Base-by-base conservation (phyloP, 371 early-diverging fungal species). In the Mortierella sp. region DNA sequence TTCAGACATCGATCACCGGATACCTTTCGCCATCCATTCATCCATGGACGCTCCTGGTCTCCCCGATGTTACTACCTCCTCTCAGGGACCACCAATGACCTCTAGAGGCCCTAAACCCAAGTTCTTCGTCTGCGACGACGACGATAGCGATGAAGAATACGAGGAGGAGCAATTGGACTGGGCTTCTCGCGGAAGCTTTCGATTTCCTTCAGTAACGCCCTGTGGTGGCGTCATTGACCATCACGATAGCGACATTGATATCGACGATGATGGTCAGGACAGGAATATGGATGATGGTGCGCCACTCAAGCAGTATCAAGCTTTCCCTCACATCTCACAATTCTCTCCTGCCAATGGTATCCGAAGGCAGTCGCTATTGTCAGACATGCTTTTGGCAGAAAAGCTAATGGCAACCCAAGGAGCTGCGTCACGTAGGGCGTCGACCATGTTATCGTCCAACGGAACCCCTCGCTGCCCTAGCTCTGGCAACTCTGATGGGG, bases 91-190 rank as follows among this genome's bases (percentile, higher is more conserved):
- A 0, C 16, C 27, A 23, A 31, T 16, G 26, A n/a, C 26, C n/a
- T 16, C 47, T 46, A 16, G 18, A 24, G 42, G 21, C 26, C 21
- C 54, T 13, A 60, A 49, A 47, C 47, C 62, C 14, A 61, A 57
- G 13, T 62, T 68, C 28, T 68, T 61, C 30, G 62, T 68, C 14
- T 43, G 57, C 10, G 69, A 61, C 7, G 62, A 68, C 0, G 69
- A 68, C 13, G 53, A 46, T 10, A 47, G 26, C n/a, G 65, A 65
- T 1, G 26, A 39, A 10, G 39, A 48, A 21, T 1, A 14, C 16
- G 31, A 48, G 10, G 47, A 54, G 21, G 21, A 47, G 6, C 8
- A 19, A 45, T 5, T 18, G 45, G 48, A 47, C 23, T 34, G 34
- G 34, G 34, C 34, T 24, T 23, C 23, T 13, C 9, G 48, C 3